Evolutionary conservation across 257 asterid genomes (phyloP), one percentile per base, ranked within the genome.

Genomic region (Cruciata laevipes): DNA sequence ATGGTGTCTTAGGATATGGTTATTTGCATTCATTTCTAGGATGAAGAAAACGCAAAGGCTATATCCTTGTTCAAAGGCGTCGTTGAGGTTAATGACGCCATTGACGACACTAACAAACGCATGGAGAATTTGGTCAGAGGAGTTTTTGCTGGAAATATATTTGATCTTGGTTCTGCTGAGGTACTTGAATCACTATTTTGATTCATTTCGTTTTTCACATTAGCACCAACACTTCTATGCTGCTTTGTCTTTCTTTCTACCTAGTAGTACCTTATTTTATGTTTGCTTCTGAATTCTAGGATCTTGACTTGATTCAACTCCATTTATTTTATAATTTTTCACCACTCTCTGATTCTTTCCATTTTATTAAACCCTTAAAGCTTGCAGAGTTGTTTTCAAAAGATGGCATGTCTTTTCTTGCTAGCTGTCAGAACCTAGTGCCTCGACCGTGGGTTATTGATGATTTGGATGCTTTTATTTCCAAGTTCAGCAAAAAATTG

Each of bases 391-490:
- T 90, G 71, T 94, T 94, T 71, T 89, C 96, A 35, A 88, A 85
- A 78, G 95, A 94, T 81, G 99, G 97, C 33, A 88, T 94, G 88
- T 88, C 96, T 64, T 94, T 90, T 70, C 90, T 85, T 73, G 95
- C 99, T 75, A 94, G 96, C 78, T 86, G 91, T 86, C 96, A 90
- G 82, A 94, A 85, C 76, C 89, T 94, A 70, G 81, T 94, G 67
- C 87, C 99, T 67, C 92, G 97, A 72, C 99, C 99, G 32, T 94
- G 99, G 99, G 96, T 94, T 62, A 85, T 90, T 77, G 99, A 94
- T 88, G 97, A 94, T 79, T 63, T 90, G 83, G 96, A 85, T 74
- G 79, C 72, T 49, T 90, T 94, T 70, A 80, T 94, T 61, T 76
- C 84, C 69, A 90, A 78, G 68, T 94, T 90, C 88, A 68, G 81